Evolutionary conservation across 2,329 filamentous ascomycete genomes (phyloP), one percentile per base, ranked within the genome.

Genomic region (Microdochium nivale): DNA sequence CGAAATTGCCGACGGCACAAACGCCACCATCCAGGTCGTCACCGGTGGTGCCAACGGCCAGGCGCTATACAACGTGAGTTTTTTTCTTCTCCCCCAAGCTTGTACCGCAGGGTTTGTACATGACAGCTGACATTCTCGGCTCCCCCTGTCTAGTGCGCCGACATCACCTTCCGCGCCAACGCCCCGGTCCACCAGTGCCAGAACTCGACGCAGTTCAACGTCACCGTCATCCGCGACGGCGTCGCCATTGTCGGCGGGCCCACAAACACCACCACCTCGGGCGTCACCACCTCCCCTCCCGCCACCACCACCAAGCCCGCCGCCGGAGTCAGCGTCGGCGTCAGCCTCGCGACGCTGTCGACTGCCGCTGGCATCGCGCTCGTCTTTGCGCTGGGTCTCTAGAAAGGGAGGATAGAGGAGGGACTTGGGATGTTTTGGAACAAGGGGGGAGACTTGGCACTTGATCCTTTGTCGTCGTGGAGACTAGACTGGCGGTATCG

Each of bases 11-110:
- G 81, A 87, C 35, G 87, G 86, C 43, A 75, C 78, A 56, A 73
- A 79, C 48, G 86, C 78, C 14, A 85, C 80, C 30, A 70, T 90
- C 51, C 87, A 90, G 69, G 80, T 90, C 49, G 76, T 89, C 33
- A 84, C 81, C 3, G 72, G 81, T 47, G 82, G 80, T 25, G 72
- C 78, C 23, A 71, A 70, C 3, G 77, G 74, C 21, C 76, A 74
- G 37, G 82, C 85, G 16, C 69, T 90, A 30, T 90, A 89, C 68
- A 87, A 84, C 67, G 77, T 80, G 65, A 61, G 75, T 56, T 52
- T 46, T 46, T 33, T 23, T 11, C 19, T 14, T 51, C 50, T 49
- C 35, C 49, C 51, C 63, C 53, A 13, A 51, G 27, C 50, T n/a
- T n/a, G n/a, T n/a, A n/a, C n/a, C n/a, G n/a, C n/a, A n/a, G n/a